Evolutionary conservation across 1,284 basidiomycete genomes (phyloP).

Genomic region (Leccinum ponderosum): DNA sequence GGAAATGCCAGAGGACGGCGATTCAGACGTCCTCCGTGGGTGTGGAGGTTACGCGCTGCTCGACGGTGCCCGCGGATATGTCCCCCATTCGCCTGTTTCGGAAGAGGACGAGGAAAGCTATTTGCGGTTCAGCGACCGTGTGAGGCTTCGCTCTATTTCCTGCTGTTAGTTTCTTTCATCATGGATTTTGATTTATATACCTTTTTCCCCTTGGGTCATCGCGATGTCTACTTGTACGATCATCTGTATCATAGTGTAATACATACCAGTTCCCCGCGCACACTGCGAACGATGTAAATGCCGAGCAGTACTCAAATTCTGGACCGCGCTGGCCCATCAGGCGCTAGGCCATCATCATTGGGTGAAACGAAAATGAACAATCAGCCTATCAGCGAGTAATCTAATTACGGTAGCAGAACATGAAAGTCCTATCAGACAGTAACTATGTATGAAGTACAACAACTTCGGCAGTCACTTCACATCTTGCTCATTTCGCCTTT

Average conservation of each 20-base stretch:
- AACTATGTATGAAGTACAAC: no score
- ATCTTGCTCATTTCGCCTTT: no score
- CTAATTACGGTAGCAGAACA: no score
- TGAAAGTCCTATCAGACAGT: no score
- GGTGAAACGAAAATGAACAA: neutral
- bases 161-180: neutral
- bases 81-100: constrained; percentile 17
- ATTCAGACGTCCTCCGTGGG: constrained; percentile 3
- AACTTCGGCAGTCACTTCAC: no score
- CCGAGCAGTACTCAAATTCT: neutral
- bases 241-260: neutral
- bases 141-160: constrained; percentile 14
- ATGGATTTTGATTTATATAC: neutral
- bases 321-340: neutral
- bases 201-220: neutral
- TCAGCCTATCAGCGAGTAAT: neutral
- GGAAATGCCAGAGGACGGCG: neutral
- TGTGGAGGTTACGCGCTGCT: constrained; percentile 22
- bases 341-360: neutral
- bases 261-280: neutral
- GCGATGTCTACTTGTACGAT: neutral
- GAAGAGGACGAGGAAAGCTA: constrained; percentile 16
- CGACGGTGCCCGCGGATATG: constrained; percentile 22
- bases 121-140: constrained; percentile 11
- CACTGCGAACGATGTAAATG: neutral